Evolutionary conservation across 202 grass and related monocot species (phyloP).

Genomic region (Saccharum hybrid): DNA sequence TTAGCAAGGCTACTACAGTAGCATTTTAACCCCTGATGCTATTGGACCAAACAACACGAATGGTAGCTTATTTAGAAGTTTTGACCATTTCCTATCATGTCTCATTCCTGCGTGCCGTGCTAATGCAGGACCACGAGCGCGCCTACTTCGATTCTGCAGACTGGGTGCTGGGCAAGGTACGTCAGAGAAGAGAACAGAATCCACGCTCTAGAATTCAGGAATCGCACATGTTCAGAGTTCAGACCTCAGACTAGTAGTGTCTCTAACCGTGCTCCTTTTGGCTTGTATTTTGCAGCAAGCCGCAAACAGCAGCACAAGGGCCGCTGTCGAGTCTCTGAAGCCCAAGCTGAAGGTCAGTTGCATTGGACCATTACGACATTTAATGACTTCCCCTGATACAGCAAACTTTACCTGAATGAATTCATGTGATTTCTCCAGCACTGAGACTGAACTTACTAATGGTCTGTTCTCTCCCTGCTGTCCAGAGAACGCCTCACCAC

Average conservation of each 20-base stretch:
- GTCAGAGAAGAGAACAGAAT: conserved; percentile 16
- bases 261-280: conserved; percentile 17
- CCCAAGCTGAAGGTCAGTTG: conserved; percentile 85
- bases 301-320: conserved; percentile 62
- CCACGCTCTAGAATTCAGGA: not conserved
- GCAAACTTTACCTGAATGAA: not conserved
- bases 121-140: conserved; percentile 83
- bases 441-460: not conserved
- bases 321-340: conserved; percentile 74
- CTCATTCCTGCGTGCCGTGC: not conserved
- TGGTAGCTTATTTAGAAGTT: not conserved
- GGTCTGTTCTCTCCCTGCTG: not conserved
- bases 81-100: conserved; percentile 2
- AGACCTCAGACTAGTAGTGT: not conserved
- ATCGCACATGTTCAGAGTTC: conserved; percentile 1
- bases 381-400: not conserved
- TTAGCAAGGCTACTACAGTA: not conserved
- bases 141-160: conserved; percentile 92
- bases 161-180: conserved; percentile 85
- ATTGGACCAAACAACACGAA: not conserved
- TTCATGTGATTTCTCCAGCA: conserved; percentile 4
- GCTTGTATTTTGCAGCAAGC: conserved; percentile 64
- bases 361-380: not conserved
- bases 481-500: conserved; percentile 86
- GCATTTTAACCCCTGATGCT: not conserved